These are phyloP conservation scores for Colletotrichum lentis DNA, from an alignment of 2,329 filamentous ascomycete species.

Conservation along the genomic window DNA sequence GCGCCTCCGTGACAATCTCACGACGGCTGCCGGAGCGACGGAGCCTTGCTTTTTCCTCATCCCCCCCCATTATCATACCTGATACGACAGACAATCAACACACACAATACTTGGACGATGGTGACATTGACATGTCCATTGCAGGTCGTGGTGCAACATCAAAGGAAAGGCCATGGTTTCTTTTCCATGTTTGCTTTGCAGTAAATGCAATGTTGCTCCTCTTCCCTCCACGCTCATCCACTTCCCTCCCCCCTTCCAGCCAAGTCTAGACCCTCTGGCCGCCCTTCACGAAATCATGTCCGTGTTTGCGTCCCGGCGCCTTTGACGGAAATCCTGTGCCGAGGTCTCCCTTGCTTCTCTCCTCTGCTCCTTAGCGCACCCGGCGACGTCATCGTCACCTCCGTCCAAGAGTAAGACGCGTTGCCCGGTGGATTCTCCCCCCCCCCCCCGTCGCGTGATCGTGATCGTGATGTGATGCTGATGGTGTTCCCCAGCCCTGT, in stretches of 20 bases:
- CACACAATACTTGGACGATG: no score
- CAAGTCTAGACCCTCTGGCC: not conserved
- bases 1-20: conserved; percentile 11
- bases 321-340: not conserved
- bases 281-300: not conserved
- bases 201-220: not conserved
- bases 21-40: conserved; percentile 17
- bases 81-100: no score
- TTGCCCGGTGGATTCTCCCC: conserved; percentile 17
- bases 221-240: not conserved
- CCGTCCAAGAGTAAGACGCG: not conserved
- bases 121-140: no score
- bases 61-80: no score
- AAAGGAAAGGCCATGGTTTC: conserved; percentile 15
- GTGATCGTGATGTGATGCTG: not conserved
- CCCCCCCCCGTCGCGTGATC: not conserved
- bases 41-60: conserved; percentile 24
- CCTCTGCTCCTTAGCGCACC: not conserved
- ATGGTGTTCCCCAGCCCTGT: not conserved
- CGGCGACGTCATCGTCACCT: conserved; percentile 5
- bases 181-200: conserved; percentile 5
- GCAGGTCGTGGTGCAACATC: not conserved
- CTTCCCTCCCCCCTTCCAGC: not conserved
- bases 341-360: not conserved
- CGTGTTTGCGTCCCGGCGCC: not conserved